Evolutionary conservation across 257 asterid genomes (phyloP).

Genomic region (Solanum lignicaule): DNA sequence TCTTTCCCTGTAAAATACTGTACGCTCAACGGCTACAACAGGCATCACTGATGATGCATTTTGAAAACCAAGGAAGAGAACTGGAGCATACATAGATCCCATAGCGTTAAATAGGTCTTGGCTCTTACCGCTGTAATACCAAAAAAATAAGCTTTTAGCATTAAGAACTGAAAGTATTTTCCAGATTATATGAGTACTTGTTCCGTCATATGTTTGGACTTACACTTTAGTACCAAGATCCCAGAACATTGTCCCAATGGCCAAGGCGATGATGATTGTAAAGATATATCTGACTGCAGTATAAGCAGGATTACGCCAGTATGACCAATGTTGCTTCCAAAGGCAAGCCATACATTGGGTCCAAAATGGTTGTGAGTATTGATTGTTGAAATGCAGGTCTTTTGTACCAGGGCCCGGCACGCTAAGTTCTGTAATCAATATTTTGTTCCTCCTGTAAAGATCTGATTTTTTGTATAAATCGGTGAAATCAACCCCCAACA

Average conservation of each 20-base stretch:
- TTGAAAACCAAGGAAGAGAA: slow-evolving; percentile 49
- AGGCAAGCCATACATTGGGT: slow-evolving; percentile 1
- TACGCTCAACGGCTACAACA: slow-evolving; percentile 64
- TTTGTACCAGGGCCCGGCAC: background rate
- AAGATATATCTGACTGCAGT: background rate
- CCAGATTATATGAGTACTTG: background rate
- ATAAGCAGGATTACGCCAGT: background rate
- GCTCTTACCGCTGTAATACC: slow-evolving; percentile 19
- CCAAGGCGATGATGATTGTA: background rate
- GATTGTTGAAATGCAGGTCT: background rate
- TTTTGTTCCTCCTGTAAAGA: background rate
- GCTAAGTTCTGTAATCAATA: background rate
- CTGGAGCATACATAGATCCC: slow-evolving; percentile 67
- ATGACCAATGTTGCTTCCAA: background rate
- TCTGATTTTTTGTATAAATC: background rate
- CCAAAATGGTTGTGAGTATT: background rate
- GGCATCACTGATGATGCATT: slow-evolving; percentile 60
- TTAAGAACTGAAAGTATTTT: background rate
- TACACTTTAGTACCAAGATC: background rate
- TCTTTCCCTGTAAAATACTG: slow-evolving; percentile 65
- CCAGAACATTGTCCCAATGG: background rate
- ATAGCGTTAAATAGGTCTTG: slow-evolving; percentile 52
- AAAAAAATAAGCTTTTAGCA: background rate
- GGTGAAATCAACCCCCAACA: background rate
- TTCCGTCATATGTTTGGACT: background rate